Base-by-base conservation (phyloP, 2,329 filamentous ascomycete species). In the Penicillium nordicum region DNA sequence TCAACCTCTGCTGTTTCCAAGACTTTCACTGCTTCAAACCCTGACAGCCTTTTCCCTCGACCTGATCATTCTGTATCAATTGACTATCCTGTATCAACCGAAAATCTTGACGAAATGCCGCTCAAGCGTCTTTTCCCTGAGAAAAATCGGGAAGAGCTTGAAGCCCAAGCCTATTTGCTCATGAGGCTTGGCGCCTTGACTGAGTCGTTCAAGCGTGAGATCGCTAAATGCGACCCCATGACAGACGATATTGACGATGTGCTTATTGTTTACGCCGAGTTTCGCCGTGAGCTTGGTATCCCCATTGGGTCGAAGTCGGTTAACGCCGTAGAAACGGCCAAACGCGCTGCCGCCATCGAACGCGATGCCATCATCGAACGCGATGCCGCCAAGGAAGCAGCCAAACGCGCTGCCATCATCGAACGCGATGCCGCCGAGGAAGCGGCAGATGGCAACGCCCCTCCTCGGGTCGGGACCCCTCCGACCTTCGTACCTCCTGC, bases 251-350 rank as follows among this genome's bases (percentile, higher is more conserved):
- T 77, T 47, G 74, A 76, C 52, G 58, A 63, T 16, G 36, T 74
- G 34, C 63, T 78, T 29, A 59, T 71, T 5, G 71, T 71, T 50
- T 78, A 77, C 57, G 61, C 74, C 49, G 69, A 68, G 43, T 65
- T 72, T 50, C 74, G 76, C 43, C 69, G 72, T 18, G 67, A 68
- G 2, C 68, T 78, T 45, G 74, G 73, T 30, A 64, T 64, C 16
- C 73, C 74, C 5, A 53, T 75, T 47, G 70, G 65, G 5, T 53
- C 41, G 1, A 56, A 64, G 5, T 53, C 41, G 1, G 55, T 60
- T 23, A 58, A 36, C n/a, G 42, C 45, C 3, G 37, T 6, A 0
- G 52, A 54, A 50, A 25, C 38, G 32, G 21, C 38, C 12, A 25
- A 27, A 23, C 52, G 52, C 9, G 25, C 45, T 18, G 25, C 18